Evolutionary conservation across 2,329 filamentous ascomycete genomes (phyloP).

Genomic region (Claviceps cyperi): DNA sequence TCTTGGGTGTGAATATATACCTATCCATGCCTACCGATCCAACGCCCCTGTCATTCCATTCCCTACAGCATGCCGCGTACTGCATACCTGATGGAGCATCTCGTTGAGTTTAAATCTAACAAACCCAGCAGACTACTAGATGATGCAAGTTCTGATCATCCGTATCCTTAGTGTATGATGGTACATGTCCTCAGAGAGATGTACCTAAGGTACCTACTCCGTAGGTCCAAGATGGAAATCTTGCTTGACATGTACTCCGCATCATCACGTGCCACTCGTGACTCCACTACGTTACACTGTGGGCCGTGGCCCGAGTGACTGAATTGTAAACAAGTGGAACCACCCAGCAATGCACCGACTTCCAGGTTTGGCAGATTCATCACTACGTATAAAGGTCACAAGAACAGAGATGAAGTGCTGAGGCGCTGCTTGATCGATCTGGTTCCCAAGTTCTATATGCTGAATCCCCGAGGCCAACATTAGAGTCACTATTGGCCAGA

Average conservation of each 20-base stretch:
- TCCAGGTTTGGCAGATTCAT: background rate
- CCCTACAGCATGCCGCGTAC: no score
- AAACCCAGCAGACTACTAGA: no score
- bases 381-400: background rate
- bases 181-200: no score
- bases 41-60: no score
- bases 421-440: background rate
- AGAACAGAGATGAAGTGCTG: background rate
- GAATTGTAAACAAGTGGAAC: background rate
- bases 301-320: background rate
- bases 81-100: no score
- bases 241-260: background rate
- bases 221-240: background rate
- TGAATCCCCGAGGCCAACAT: background rate
- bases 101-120: no score
- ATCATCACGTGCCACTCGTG: background rate
- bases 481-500: background rate
- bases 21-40: no score
- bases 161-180: no score
- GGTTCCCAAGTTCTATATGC: background rate
- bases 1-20: no score
- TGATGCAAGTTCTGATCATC: no score
- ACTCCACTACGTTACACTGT: background rate
- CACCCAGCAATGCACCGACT: background rate
- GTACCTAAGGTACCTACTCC: background rate